These are phyloP conservation scores for Starmerella geochares DNA, from an alignment of 805 yeast species.

Conservation along the genomic window DNA sequence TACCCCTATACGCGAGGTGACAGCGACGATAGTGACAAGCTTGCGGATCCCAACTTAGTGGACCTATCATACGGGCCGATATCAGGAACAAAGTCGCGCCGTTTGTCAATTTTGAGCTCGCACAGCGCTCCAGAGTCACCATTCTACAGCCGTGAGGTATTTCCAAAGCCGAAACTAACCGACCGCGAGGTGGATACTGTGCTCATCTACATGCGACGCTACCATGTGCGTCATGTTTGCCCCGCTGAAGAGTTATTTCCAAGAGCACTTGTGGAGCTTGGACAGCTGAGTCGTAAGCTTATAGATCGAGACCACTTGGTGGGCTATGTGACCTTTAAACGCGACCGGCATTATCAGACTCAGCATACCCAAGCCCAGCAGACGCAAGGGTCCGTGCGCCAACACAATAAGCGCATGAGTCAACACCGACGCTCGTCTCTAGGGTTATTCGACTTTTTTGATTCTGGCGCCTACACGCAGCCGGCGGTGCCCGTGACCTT, in stretches of 20 bases:
- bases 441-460: slow-evolving; percentile 23
- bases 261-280: slow-evolving; percentile 31
- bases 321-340: slow-evolving; percentile 22
- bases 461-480: slow-evolving; percentile 10
- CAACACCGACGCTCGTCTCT: slow-evolving; percentile 22
- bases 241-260: slow-evolving; percentile 33
- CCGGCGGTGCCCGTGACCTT: slow-evolving; percentile 11
- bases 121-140: slow-evolving; percentile 26
- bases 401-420: slow-evolving; percentile 8
- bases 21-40: slow-evolving; percentile 5
- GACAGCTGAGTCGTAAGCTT: slow-evolving; percentile 25
- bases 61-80: neutral
- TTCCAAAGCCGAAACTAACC: slow-evolving; percentile 28
- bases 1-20: slow-evolving; percentile 12
- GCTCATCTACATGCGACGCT: slow-evolving; percentile 27
- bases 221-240: slow-evolving; percentile 30
- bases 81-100: slow-evolving; percentile 19
- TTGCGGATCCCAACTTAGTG: neutral
- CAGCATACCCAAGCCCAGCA: slow-evolving; percentile 12
- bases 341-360: slow-evolving; percentile 22
- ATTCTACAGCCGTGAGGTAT: slow-evolving; percentile 28
- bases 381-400: neutral
- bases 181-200: slow-evolving; percentile 32
- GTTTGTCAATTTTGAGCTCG: slow-evolving; percentile 27
- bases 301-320: slow-evolving; percentile 28